These are phyloP conservation scores for Coniophora puteana DNA, from an alignment of 1,284 basidiomycete species.

Conservation along the genomic window DNA sequence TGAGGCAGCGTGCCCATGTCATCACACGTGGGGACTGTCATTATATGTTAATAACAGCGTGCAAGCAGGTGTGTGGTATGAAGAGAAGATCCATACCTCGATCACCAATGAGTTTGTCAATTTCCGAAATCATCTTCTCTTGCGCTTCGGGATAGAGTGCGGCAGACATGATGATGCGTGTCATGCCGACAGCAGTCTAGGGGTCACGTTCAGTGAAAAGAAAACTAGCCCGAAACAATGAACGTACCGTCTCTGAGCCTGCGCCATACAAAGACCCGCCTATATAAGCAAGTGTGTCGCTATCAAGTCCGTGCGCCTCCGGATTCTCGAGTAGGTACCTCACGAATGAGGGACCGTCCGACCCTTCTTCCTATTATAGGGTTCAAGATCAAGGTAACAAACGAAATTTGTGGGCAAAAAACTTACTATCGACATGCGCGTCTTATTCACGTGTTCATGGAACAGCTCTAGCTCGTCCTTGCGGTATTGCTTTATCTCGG, in stretches of 20 bases:
- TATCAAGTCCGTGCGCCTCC: conserved; percentile 42
- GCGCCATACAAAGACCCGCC: conserved; percentile 64
- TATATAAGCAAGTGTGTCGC: conserved; percentile 55
- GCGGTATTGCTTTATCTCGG: conserved; percentile 35
- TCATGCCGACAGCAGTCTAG: conserved; percentile 53
- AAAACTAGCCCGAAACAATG: neutral
- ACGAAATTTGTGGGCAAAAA: neutral
- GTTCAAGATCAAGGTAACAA: neutral
- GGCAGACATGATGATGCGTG: conserved; percentile 57
- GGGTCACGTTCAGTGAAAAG: neutral
- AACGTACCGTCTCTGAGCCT: conserved; percentile 51
- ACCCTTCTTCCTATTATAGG: conserved; percentile 26
- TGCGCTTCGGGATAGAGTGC: conserved; percentile 57
- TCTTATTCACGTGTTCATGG: conserved; percentile 44
- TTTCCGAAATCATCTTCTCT: conserved; percentile 50
- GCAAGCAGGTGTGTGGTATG: neutral
- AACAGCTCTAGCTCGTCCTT: conserved; percentile 53
- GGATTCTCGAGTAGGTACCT: conserved; percentile 54
- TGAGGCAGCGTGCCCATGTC: conserved; percentile 51
- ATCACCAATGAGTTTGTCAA: conserved; percentile 56
- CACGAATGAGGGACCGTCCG: conserved; percentile 43
- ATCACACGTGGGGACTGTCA: conserved; percentile 43
- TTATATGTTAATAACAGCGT: neutral
- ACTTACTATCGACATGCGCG: conserved; percentile 41
- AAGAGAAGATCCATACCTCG: conserved; percentile 32